Base-by-base conservation (phyloP, 2,329 filamentous ascomycete genomes). In the Fusarium sp. region DNA sequence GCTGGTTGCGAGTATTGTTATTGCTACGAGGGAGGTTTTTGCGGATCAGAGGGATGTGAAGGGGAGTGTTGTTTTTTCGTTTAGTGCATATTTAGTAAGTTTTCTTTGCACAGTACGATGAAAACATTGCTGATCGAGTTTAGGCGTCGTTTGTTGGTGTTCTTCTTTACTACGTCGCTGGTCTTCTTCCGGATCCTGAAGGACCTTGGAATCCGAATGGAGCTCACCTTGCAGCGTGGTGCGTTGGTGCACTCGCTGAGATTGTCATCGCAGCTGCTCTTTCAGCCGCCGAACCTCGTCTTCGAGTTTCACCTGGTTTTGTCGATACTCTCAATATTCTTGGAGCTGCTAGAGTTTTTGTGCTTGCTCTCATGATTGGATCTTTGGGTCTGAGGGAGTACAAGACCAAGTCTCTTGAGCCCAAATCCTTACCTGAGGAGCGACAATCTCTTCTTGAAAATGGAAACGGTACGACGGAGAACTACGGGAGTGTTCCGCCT, bases 161-260 rank as follows among this genome's bases (percentile, higher is more conserved):
- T 6, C 42, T 82, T 7, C 77, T 83, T 6, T 83, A 82, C 63
- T 83, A 80, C 44, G 60, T 82, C 6, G 79, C 79, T 23, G 81
- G 81, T 5, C 69, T 83, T 49, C 75, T 83, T 9, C 81, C 81
- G 5, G 80, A 83, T 38, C 81, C 81, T 2, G 81, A 83, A 65
- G 81, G 81, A 2, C 81, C 81, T 9, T 83, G 81, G 81, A 76
- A 78, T 7, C 81, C 81, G 3, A 74, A 73, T 12, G 63, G 74
- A 20, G 68, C 81, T 21, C 80, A 83, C 38, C 72, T 76, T 57
- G 74, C 73, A 46, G 79, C 80, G 4, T 83, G 81, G 81, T 69
- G 78, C 47, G 58, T 75, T 1, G 80, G 73, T 24, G 65, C 76
- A 1, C 67, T 81, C 15, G 49, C 80, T 5, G 81, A 83, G 65